Evolutionary conservation across 2,329 filamentous ascomycete genomes (phyloP), one percentile per base, ranked within the genome.

Genomic region (Orbilia brochopaga): DNA sequence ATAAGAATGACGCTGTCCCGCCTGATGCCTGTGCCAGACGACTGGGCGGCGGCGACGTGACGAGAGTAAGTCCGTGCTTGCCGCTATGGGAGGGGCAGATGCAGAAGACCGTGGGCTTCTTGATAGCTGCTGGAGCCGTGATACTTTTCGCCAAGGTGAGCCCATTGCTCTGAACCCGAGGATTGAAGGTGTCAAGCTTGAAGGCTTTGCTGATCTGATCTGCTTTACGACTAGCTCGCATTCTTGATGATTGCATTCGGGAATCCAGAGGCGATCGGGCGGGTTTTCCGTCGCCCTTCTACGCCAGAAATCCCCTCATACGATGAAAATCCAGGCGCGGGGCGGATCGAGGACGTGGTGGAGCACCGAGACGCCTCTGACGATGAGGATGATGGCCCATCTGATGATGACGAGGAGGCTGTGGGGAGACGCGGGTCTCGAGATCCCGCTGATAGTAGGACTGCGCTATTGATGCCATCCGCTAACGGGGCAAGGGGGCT

Each of bases 51-150:
- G 44, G 44, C 44, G 44, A 48, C 11, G 2, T 11, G 44, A 48
- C 15, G 1, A 48, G 44, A 46, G 48, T 17, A 15, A 48, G 15
- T 8, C 23, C 55, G 6, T 72, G 67, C 46, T 13, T 21, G 8
- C 60, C 60, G n/a, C 8, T 61, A 5, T 65, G 55, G 67, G 21
- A 65, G 27, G 60, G 11, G 13, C 8, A 72, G 21, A 17, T 72
- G n/a, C 60, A 54, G 11, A 40, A 7, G 1, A 56, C 27, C 0
- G 50, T 23, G 5, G 48, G 40, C 4, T 30, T 65, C 11, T 37
- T 55, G 10, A 17, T 65, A 3, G 56, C 13, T 6, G 44, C 51
- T 15, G 23, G 46, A 8, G 15, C 30, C 8, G 21, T 57, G 17
- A 11, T 59, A n/a, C 3, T 61, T 0, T 11, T 65, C 24, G 2